A percentile compares a stretch with the other conserved stretches of the same genome.
These are phyloP conservation scores for Lagenidium giganteum DNA, from an alignment of 352 stramenopile genomes.

Conservation along the genomic window DNA sequence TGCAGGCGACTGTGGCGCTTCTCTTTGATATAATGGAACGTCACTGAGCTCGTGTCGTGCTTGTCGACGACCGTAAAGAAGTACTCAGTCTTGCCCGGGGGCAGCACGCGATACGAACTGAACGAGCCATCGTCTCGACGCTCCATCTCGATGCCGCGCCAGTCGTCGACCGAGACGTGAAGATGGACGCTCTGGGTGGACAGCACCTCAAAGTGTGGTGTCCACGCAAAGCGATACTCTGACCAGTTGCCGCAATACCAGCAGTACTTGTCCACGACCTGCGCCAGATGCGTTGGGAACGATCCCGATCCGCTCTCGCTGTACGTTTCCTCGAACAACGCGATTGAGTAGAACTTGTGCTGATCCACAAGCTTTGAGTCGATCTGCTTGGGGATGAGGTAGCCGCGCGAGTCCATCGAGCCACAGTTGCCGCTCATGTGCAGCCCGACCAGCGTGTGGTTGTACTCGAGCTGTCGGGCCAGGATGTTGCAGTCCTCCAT, in stretches of 20 bases:
- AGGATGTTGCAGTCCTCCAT: constrained; percentile 52
- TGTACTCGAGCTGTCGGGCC: constrained; percentile 54
- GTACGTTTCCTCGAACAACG: constrained; percentile 65
- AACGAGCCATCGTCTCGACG: constrained; percentile 49
- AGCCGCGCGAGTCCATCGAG: constrained; percentile 57
- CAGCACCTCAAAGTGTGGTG: constrained; percentile 28
- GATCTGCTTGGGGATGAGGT: constrained; percentile 45
- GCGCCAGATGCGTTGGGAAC: constrained; percentile 41
- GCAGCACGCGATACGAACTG: constrained; percentile 52
- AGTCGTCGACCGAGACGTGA: constrained; percentile 69
- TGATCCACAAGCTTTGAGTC: constrained; percentile 44
- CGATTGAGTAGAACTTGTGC: constrained; percentile 76
- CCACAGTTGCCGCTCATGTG: constrained; percentile 78
- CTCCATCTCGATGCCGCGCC: constrained; percentile 63
- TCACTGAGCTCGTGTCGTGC: constrained; percentile 17
- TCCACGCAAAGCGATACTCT: constrained; percentile 73
- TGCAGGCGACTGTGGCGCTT: constrained; percentile 28
- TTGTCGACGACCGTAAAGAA: constrained; percentile 54
- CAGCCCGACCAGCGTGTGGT: constrained; percentile 68
- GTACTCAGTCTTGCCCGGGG: constrained; percentile 69
- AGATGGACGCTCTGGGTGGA: constrained; percentile 35
- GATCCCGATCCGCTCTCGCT: constrained; percentile 43
- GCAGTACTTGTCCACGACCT: constrained; percentile 61
- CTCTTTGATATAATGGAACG: constrained; percentile 38
- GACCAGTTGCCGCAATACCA: constrained; percentile 77